phyloP scores from a whole-genome alignment of 768 basidiomycete species.

The Harrya chromipes region DNA sequence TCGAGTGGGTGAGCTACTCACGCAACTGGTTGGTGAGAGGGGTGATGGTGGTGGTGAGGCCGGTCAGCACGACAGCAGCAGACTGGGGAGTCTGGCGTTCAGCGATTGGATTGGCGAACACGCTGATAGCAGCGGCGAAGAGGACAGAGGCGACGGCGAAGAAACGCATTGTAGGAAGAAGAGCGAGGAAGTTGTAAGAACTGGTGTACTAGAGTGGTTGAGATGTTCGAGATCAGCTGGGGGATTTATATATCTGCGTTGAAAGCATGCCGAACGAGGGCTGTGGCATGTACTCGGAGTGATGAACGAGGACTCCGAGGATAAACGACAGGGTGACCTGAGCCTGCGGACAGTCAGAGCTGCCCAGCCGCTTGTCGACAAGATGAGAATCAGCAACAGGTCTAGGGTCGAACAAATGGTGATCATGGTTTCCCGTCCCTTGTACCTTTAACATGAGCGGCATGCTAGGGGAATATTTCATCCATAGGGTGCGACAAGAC shows the following conservation, averaged over 20 bases:
- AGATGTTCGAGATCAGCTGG: not conserved
- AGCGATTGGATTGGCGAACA: slow-evolving; percentile 10
- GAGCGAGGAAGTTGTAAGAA: not conserved
- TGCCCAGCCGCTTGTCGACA: no score
- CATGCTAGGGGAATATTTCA: no score
- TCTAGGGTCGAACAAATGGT: no score
- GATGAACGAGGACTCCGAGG: slow-evolving; percentile 4
- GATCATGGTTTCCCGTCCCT: no score
- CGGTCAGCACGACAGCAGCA: slow-evolving; percentile 2
- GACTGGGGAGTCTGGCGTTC: slow-evolving; percentile 5
- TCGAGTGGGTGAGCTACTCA: not conserved
- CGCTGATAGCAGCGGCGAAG: slow-evolving; percentile 3
- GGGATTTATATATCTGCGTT: slow-evolving; percentile 13
- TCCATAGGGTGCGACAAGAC: no score
- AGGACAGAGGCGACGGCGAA: slow-evolving; percentile 5
- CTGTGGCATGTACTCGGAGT: no score
- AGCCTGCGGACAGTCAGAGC: not conserved
- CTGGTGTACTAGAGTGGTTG: slow-evolving; percentile 10
- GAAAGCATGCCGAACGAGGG: not conserved
- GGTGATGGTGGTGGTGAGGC: slow-evolving; percentile 1
- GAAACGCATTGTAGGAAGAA: slow-evolving; percentile 8
- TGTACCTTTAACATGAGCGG: no score
- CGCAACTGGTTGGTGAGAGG: slow-evolving; percentile 10
- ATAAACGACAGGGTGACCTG: not conserved
- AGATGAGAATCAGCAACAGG: no score